phyloP scores from a whole-genome alignment of 1,284 basidiomycete species.

The Somion occarium region DNA sequence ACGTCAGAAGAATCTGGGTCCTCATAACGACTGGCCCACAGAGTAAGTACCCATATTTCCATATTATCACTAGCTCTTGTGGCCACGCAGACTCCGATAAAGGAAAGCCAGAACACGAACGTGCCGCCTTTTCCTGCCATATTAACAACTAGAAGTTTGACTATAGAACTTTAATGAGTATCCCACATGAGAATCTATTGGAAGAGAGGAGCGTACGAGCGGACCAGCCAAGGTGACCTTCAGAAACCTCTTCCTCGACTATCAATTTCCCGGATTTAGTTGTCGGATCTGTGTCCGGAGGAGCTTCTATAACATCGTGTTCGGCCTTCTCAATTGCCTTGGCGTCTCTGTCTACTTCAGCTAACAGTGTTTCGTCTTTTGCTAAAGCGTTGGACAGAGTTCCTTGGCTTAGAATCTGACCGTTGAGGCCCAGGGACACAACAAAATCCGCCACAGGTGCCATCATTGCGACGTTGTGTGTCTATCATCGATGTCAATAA shows the following conservation, averaged over 20 bases:
- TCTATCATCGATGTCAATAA: constrained; percentile 9
- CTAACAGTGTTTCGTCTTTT: constrained; percentile 29
- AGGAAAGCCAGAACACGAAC: constrained; percentile 10
- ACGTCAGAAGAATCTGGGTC: constrained; percentile 40
- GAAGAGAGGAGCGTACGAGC: constrained; percentile 29
- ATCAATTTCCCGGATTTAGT: constrained; percentile 39
- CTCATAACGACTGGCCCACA: constrained; percentile 34
- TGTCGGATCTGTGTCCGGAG: constrained; percentile 20
- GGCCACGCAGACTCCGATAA: background rate
- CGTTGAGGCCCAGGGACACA: constrained; percentile 52
- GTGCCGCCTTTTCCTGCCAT: constrained; percentile 1
- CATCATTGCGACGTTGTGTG: constrained; percentile 46
- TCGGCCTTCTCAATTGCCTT: constrained; percentile 38
- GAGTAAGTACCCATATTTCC: constrained; percentile 13
- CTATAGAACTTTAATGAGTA: constrained; percentile 24
- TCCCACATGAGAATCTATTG: background rate
- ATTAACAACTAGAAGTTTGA: constrained; percentile 7
- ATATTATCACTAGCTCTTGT: constrained; percentile 13
- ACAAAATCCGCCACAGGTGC: constrained; percentile 58
- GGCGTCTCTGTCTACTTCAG: constrained; percentile 32
- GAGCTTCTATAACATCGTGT: constrained; percentile 29
- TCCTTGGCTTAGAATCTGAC: constrained; percentile 42
- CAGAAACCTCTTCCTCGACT: constrained; percentile 53
- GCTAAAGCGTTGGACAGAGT: constrained; percentile 38
- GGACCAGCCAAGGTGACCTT: constrained; percentile 47